These are phyloP conservation scores for Draba incana DNA, from an alignment of 345 rosid species.

Conservation along the genomic window DNA sequence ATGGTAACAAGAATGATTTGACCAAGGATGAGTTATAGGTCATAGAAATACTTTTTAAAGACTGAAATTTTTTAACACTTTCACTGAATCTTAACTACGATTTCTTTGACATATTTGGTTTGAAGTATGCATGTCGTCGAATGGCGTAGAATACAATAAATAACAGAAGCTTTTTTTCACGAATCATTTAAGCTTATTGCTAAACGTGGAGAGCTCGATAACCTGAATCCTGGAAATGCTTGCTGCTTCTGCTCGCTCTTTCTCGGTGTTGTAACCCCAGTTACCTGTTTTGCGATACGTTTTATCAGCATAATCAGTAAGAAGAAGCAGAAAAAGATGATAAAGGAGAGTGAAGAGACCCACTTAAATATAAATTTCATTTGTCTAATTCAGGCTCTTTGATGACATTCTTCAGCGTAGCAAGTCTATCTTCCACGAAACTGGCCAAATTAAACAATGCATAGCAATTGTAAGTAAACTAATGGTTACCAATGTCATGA, in stretches of 20 bases:
- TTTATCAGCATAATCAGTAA: not conserved
- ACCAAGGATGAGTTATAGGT: constrained; percentile 65
- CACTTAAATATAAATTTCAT: constrained; percentile 85
- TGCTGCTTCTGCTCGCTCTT: constrained; percentile 83
- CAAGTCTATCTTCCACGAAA: constrained; percentile 93
- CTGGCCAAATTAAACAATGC: constrained; percentile 43
- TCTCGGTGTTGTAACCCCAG: constrained; percentile 48
- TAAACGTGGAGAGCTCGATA: constrained; percentile 75
- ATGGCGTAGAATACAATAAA: constrained; percentile 25
- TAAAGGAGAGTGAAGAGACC: not conserved
- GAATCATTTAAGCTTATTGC: constrained; percentile 70
- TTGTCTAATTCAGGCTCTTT: constrained; percentile 81
- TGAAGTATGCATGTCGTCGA: no score
- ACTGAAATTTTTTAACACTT: constrained; percentile 3
- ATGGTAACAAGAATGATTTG: constrained; percentile 23
- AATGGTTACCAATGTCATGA: not conserved
- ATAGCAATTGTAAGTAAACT: constrained; percentile 12
- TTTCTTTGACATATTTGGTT: constrained; percentile 25
- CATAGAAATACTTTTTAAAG: not conserved
- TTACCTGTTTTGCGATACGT: constrained; percentile 23
- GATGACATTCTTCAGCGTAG: constrained; percentile 87
- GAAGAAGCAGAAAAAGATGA: constrained; percentile 2
- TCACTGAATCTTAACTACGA: constrained; percentile 5
- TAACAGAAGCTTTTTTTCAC: constrained; percentile 1
- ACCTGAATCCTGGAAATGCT: constrained; percentile 70